These are phyloP conservation scores for Trypanosoma theileri DNA, from an alignment of 208 protist species.

Conservation along the genomic window DNA sequence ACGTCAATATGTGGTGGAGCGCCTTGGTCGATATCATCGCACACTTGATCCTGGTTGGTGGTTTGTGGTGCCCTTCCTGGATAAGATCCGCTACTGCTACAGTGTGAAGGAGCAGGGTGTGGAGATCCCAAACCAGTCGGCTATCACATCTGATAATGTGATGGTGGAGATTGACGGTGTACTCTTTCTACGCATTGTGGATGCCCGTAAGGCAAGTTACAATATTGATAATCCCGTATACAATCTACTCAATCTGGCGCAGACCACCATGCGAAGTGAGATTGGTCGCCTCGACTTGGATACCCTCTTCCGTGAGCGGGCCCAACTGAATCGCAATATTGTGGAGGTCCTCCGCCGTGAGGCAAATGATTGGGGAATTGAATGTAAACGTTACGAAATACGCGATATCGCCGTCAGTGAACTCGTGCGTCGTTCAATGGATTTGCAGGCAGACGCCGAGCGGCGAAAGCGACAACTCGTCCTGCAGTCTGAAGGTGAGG, in stretches of 20 bases:
- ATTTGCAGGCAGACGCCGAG: conserved; percentile 96
- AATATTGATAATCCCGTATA: conserved; percentile 96
- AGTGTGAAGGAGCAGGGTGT: conserved; percentile 93
- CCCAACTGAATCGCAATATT: conserved; percentile 92
- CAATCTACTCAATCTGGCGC: conserved; percentile 95
- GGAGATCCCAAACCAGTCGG: conserved; percentile 90
- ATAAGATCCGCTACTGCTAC: conserved; percentile 95
- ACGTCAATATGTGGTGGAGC: conserved; percentile 93
- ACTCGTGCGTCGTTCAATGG: conserved; percentile 94
- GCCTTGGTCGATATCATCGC: conserved; percentile 91
- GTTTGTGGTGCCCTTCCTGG: conserved; percentile 92
- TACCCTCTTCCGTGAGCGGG: conserved; percentile 92
- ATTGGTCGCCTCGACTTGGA: conserved; percentile 95
- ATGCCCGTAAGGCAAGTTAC: conserved; percentile 91
- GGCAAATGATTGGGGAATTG: conserved; percentile 94
- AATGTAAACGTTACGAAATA: conserved; percentile 96
- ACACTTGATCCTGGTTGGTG: conserved; percentile 91
- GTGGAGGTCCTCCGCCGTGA: conserved; percentile 89
- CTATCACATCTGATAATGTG: conserved; percentile 96
- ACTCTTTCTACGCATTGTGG: conserved; percentile 91
- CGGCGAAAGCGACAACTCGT: conserved; percentile 94
- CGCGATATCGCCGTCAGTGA: conserved; percentile 94
- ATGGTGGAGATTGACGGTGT: conserved; percentile 96
- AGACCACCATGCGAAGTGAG: conserved; percentile 96
- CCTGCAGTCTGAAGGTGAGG: conserved; percentile 93